phyloP scores from a whole-genome alignment of 176 grass and related monocot genomes.

The Luzula sylvatica region DNA sequence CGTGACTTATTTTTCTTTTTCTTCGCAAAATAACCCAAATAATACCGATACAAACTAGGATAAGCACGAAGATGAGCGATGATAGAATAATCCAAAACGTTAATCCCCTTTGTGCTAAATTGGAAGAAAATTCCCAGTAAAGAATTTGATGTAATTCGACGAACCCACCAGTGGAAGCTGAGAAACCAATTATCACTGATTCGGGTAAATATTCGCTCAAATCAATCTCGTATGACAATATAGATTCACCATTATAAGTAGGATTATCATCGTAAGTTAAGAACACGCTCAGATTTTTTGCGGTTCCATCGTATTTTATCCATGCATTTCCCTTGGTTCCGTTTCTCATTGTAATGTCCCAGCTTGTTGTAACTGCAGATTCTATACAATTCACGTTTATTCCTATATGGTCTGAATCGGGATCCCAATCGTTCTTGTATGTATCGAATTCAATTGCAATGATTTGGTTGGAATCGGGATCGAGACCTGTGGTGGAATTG shows the following conservation, averaged over 20 bases:
- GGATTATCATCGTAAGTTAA: constrained; percentile 43
- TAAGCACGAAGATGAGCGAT: constrained; percentile 18
- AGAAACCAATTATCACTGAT: constrained; percentile 51
- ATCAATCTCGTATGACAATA: constrained; percentile 43
- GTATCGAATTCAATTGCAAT: constrained; percentile 86
- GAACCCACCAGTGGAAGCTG: constrained; percentile 49
- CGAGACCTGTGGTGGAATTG: constrained; percentile 21
- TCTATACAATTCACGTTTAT: constrained; percentile 43
- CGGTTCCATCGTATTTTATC: constrained; percentile 43
- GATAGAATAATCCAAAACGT: constrained; percentile 28
- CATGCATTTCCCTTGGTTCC: constrained; percentile 47
- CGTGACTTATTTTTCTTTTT: constrained; percentile 27
- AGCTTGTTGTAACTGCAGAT: constrained; percentile 31
- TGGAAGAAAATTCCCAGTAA: constrained; percentile 76
- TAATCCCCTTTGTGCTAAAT: constrained; percentile 23
- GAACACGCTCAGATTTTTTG: constrained; percentile 50
- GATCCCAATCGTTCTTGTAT: constrained; percentile 51
- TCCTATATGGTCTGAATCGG: constrained; percentile 50
- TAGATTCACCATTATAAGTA: constrained; percentile 13
- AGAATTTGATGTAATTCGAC: constrained; percentile 59
- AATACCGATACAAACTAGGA: constrained; percentile 24
- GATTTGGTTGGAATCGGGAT: not conserved
- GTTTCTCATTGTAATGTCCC: constrained; percentile 48
- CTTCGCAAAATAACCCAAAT: constrained; percentile 41
- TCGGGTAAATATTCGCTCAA: constrained; percentile 39